A percentile compares a stretch with the other conserved stretches of the same genome.
These are phyloP conservation scores for Dipteronia sinensis DNA, from an alignment of 345 rosid species.

Conservation along the genomic window DNA sequence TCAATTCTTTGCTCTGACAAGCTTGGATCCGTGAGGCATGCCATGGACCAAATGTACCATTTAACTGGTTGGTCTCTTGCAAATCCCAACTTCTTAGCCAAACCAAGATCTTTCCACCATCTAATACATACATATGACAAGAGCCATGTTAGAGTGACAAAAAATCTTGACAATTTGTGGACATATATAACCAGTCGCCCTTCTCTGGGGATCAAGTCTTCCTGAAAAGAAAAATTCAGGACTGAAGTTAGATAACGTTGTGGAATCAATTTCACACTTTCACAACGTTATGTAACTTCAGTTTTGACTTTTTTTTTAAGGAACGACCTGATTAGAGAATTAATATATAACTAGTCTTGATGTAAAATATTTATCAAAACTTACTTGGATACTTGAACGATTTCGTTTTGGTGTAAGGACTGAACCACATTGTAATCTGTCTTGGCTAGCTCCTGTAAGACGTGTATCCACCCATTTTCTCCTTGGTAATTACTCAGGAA, in stretches of 20 bases:
- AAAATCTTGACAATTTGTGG: neutral
- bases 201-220: no score
- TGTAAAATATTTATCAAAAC: no score
- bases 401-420: slow-evolving; percentile 36
- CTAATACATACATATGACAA: slow-evolving; percentile 26
- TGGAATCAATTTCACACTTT: no score
- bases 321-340: no score
- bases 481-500: slow-evolving; percentile 8
- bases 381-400: slow-evolving; percentile 36
- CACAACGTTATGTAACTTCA: no score
- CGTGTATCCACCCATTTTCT: slow-evolving; percentile 31
- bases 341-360: no score
- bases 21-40: slow-evolving; percentile 47
- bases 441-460: slow-evolving; percentile 40
- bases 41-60: slow-evolving; percentile 57
- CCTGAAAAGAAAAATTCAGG: no score
- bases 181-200: no score
- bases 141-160: neutral
- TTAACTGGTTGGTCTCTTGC: slow-evolving; percentile 58
- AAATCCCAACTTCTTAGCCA: slow-evolving; percentile 41
- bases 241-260: no score
- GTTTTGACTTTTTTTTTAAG: no score
- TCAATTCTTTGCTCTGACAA: slow-evolving; percentile 48
- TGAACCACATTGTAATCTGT: slow-evolving; percentile 32
- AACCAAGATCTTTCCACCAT: slow-evolving; percentile 63